Base-by-base conservation (phyloP, 2,329 filamentous ascomycete species). In the Xylaria sp. region DNA sequence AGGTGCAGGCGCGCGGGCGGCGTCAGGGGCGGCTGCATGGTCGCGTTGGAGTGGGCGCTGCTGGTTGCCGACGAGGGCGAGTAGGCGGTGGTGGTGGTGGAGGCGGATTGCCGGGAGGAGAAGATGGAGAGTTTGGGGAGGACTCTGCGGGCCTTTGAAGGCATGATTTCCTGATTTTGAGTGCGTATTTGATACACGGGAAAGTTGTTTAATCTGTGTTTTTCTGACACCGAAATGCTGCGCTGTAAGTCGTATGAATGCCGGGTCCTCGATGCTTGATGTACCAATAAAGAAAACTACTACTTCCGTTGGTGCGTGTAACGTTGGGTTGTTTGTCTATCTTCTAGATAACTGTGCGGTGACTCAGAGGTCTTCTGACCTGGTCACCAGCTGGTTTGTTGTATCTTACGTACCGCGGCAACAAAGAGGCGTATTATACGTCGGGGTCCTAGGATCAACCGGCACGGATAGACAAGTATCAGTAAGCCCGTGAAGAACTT, bases 1-100 rank as follows among this genome's bases (percentile, higher is more conserved):
- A 68, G 64, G 44, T 68, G 63, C 8, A 69, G 56, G 20, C 65
- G 66, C 26, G 66, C 58, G 4, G 66, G 66, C 0, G 66, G 66
- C 2, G 65, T 63, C 8, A 60, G 29, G 6, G 29, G 29, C 16
- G 29, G 4, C 6, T 4, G 29, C 5, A 13, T 13, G 5, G 29
- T n/a, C 4, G 62, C 54, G 1, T 47, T 39, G 5, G 58, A 49
- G 39, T 29, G 41, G 7, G 53, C 29, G 13, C 37, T 44, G 5
- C 39, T 22, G 1, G 44, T 41, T 19, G 56, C n/a, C n/a, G n/a
- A n/a, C n/a, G n/a, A n/a, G n/a, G n/a, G n/a, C n/a, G n/a, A n/a
- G n/a, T n/a, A n/a, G n/a, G 52, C 45, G 2, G 55, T 44, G 16
- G 52, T 44, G 5, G 51, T 34, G 7, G 50, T 44, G 37, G 51